Base-by-base conservation (phyloP, 2,329 filamentous ascomycete species). In the Arthrinium puccinioides region DNA sequence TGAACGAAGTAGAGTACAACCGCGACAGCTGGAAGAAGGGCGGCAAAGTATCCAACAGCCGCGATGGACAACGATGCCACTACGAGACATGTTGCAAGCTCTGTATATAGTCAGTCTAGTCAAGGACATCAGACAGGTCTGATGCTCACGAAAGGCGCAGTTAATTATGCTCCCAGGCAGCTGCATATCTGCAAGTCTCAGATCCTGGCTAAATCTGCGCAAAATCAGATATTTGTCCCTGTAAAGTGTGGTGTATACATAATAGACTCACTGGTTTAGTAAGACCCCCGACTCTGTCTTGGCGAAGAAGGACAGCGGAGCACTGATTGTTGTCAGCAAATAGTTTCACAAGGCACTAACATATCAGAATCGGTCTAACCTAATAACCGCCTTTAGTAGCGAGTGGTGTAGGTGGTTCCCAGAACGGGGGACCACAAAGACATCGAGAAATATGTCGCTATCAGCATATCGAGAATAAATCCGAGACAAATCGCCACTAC, bases 291-390 rank as follows among this genome's bases (percentile, higher is more conserved):
- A 43, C 19, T 45, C 43, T 3, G 38, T 50, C 14, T 47, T 43
- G n/a, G 42, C 39, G 18, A 50, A 45, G 19, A 49, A 46, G 3
- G 40, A 40, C 26, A 50, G 36, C 15, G 48, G 48, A 14, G 48
- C 48, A 6, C 41, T 44, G 14, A 6, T 5, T 5, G 10, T 4
- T 15, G 20, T 35, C 21, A 38, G 31, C 20, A 19, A 6, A 19
- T 29, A 4, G 15, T 9, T 18, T 4, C 3, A 21, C 9, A 19
- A 26, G 20, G 14, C 16, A 14, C 9, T 11, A 6, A 15, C 10
- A n/a, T 13, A 20, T 8, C 16, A 37, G 33, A 6, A 14, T n/a
- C n/a, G n/a, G n/a, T n/a, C n/a, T n/a, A n/a, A 41, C 39, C 25
- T 32, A 20, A 23, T 37, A 13, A 24, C 34, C 6, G 39, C 39